Evolutionary conservation across 352 stramenopile genomes (phyloP), one percentile per base, ranked within the genome.

Genomic region (Salisapilia sapeloensis): DNA sequence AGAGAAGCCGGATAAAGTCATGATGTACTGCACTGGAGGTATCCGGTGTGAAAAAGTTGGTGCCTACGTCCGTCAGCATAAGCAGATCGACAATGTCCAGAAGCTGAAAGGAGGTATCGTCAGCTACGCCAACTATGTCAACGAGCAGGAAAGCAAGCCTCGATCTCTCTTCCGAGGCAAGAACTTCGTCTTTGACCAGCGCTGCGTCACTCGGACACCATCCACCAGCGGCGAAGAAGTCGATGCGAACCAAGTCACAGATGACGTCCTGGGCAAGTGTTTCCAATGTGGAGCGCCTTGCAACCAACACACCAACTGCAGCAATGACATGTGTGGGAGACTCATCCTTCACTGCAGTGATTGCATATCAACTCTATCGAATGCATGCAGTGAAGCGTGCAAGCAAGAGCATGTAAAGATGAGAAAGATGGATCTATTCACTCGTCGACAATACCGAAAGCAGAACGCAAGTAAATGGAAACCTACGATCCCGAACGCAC

Each of bases 111-210:
- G 62, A 9, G 62, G 62, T 2, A 78, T 78, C 30, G 57, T 75
- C 3, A 69, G 71, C 39, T 78, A 78, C 44, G 55, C 61, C 38
- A 40, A 45, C 2, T 74, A 60, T 43, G 16, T 79, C 27, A 60
- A 61, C 27, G 35, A 60, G 20, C 35, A 67, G 13, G 51, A 47
- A n/a, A 36, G 51, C 26, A 21, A 43, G 38, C 32, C 24, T 2
- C 38, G 38, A 0, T 46, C 48, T 17, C 19, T 60, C 24, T 66
- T 66, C 38, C 49, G 49, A 35, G 66, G 63, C 15, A 76, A 71
- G 38, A 80, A 78, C 44, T 83, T 80, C 40, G 67, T 83, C 41
- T 83, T 80, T 35, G 67, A 83, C 42, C 67, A 83, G 43, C 67
- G 67, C 1, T 79, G 63, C 33, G 63, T 79, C 15, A 16, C 12